A percentile compares a stretch with the other conserved stretches of the same genome.
These are phyloP conservation scores for Candida chilensis DNA, from an alignment of 805 yeast species.

Conservation along the genomic window DNA sequence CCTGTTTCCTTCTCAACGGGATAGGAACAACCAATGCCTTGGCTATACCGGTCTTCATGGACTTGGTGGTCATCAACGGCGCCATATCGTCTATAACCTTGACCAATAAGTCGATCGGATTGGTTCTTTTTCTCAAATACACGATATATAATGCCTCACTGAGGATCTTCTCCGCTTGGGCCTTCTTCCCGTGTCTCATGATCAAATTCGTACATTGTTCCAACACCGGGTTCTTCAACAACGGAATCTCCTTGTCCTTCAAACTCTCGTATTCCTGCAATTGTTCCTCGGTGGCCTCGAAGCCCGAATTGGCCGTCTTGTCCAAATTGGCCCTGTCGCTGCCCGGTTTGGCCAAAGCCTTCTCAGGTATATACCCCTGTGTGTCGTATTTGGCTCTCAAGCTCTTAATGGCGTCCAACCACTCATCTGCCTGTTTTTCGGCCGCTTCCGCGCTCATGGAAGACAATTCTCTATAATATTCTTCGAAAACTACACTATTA, in stretches of 20 bases:
- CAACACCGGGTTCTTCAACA: constrained; percentile 57
- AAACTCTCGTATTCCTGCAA: constrained; percentile 42
- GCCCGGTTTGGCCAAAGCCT: constrained; percentile 16
- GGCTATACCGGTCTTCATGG: constrained; percentile 79
- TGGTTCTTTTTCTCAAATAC: constrained; percentile 60
- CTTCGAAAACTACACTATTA: too few species aligned
- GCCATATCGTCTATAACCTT: constrained; percentile 73
- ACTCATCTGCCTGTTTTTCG: constrained; percentile 32
- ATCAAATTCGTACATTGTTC: constrained; percentile 76
- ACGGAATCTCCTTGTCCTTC: constrained; percentile 47
- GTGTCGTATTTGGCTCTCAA: constrained; percentile 19
- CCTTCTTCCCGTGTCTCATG: constrained; percentile 89
- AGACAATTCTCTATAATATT: constrained; percentile 18
- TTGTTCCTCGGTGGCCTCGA: constrained; percentile 61
- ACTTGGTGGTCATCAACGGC: constrained; percentile 73
- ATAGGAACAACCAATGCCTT: constrained; percentile 74
- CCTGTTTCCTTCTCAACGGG: constrained; percentile 74
- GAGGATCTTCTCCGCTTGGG: constrained; percentile 64
- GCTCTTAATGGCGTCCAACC: constrained; percentile 36
- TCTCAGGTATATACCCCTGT: constrained; percentile 8
- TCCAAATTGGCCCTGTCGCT: constrained; percentile 25
- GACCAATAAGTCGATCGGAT: constrained; percentile 73
- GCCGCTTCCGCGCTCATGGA: constrained; percentile 4
- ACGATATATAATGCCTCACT: constrained; percentile 75
- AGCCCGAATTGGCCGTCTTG: constrained; percentile 16